These are phyloP conservation scores for Fusarium aywerte DNA, from an alignment of 2,329 filamentous ascomycete species.

Conservation along the genomic window DNA sequence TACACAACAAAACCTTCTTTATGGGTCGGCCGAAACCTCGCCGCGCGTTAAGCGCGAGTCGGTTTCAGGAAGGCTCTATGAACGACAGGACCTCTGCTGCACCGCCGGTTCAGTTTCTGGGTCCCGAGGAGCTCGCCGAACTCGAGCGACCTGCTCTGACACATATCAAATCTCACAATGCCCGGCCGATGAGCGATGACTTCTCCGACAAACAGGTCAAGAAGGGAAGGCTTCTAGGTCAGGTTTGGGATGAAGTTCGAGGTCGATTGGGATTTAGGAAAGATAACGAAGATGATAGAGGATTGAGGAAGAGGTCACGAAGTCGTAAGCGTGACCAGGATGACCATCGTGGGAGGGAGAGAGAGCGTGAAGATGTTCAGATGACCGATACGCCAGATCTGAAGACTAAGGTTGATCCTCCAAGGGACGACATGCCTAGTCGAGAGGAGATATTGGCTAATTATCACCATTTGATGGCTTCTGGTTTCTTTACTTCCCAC, in stretches of 20 bases:
- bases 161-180: constrained; percentile 23
- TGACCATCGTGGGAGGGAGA: constrained; percentile 28
- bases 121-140: constrained; percentile 49
- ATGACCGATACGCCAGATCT: constrained; percentile 27
- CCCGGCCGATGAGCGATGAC: constrained; percentile 45
- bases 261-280: constrained; percentile 48
- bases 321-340: constrained; percentile 38
- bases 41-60: constrained; percentile 55
- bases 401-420: constrained; percentile 14
- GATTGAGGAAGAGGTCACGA: constrained; percentile 38
- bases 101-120: constrained; percentile 76
- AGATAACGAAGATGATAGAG: constrained; percentile 43
- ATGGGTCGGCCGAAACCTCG: constrained; percentile 50
- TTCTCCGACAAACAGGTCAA: constrained; percentile 49
- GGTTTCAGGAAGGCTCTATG: constrained; percentile 86
- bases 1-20: constrained; percentile 9
- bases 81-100: constrained; percentile 78
- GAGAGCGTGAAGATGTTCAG: constrained; percentile 31
- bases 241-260: constrained; percentile 55
- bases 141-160: constrained; percentile 46
- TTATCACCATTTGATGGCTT: constrained; percentile 66
- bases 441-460: constrained; percentile 65
- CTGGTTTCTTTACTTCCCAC: constrained; percentile 68
- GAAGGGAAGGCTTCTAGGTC: constrained; percentile 49
- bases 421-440: constrained; percentile 46